Evolutionary conservation across 2,329 filamentous ascomycete species (phyloP).

Genomic region (Acephala macrosclerotiorum): DNA sequence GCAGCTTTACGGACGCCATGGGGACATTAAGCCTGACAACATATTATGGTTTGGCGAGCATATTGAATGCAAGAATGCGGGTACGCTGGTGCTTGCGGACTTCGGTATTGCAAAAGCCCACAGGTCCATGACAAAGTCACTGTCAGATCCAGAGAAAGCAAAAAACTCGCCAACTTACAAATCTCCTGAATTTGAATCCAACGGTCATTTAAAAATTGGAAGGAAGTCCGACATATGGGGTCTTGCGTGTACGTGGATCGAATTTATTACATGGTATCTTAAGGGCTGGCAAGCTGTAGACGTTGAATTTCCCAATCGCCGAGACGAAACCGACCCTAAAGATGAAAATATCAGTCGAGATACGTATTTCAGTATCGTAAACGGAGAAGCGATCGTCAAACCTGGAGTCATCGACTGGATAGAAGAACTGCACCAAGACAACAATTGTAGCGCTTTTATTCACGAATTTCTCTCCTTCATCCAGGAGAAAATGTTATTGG

Average conservation of each 20-base stretch:
- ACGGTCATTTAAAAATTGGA: constrained; percentile 23
- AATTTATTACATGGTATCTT: constrained; percentile 36
- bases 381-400: not conserved
- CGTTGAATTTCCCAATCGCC: not conserved
- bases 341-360: not conserved
- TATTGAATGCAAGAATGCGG: not conserved
- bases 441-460: not conserved
- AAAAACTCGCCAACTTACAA: not conserved
- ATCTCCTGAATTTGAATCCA: constrained; percentile 7
- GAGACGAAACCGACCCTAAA: not conserved
- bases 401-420: not conserved
- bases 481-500: not conserved
- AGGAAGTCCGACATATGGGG: constrained; percentile 38
- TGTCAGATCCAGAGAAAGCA: not conserved
- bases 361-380: not conserved
- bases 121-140: constrained; percentile 1
- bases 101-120: constrained; percentile 3
- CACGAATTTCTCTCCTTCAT: not conserved
- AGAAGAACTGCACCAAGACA: not conserved
- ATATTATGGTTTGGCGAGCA: constrained; percentile 11
- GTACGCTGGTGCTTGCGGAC: constrained; percentile 12
- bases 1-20: constrained; percentile 20
- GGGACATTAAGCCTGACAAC: constrained; percentile 18
- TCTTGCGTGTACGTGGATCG: constrained; percentile 38
- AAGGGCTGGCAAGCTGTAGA: not conserved